Evolutionary conservation across 306 rosid genomes (phyloP), one percentile per base, ranked within the genome.

Genomic region (Vigna reflexopilosa): DNA sequence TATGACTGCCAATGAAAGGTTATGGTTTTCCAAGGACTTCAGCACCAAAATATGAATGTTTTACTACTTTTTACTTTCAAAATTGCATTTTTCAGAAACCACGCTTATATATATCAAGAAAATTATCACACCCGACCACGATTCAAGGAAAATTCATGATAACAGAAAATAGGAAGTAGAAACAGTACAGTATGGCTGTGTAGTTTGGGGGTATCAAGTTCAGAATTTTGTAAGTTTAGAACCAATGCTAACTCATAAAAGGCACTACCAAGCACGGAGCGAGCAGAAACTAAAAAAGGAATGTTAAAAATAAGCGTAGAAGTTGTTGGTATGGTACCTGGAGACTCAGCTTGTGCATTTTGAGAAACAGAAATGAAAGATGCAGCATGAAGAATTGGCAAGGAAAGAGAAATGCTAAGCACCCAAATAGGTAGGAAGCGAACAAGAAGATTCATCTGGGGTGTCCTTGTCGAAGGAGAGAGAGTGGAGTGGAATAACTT

Each of bases 281-380:
- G n/a, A 77, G 65, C 36, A 68, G n/a, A 73, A 75, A 79, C 28
- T 55, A 2, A n/a, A 45, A 13, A 11, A 42, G 2, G 4, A 24
- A 75, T 5, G 47, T 14, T 13, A 19, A 51, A 32, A 48, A 19
- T 38, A 69, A 78, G 19, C 65, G 10, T 54, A 72, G 50, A 14
- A 20, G 2, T 47, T 47, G 50, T 57, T 75, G 9, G 15, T 62
- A 70, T 28, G 78, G 64, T 86, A 93, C 98, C 98, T 83, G 96
- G 90, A 83, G 98, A 79, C 86, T 90, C 67, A 86, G 93, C 91
- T 82, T 91, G 87, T 80, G 85, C 84, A 77, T 78, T 81, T 75
- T 83, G 91, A 79, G 88, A 49, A 67, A 62, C 55, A 55, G 82
- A 72, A 77, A 83, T 52, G 80, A 86, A 56, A 80, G 85, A 73